Percentiles rank a stretch among this genome's conserved stretches.
These are phyloP conservation scores for Didymella pomorum DNA, from an alignment of 2,329 filamentous ascomycete genomes.

Conservation along the genomic window DNA sequence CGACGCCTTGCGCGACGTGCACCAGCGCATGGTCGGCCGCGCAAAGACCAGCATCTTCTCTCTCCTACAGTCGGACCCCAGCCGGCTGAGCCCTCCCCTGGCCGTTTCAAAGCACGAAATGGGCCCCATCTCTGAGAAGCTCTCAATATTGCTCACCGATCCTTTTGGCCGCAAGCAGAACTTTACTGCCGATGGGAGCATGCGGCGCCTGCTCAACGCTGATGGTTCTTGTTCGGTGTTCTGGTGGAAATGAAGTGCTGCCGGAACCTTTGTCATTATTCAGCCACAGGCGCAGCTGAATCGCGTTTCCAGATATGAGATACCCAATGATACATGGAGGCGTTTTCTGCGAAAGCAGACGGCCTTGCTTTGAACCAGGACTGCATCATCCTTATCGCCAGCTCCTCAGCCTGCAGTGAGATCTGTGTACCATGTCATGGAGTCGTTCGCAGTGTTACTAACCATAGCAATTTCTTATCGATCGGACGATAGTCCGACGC, in stretches of 20 bases:
- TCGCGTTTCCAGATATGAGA: conserved; percentile 2
- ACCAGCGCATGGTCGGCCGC: conserved; percentile 42
- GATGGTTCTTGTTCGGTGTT: conserved; percentile 47
- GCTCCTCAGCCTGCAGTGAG: not conserved
- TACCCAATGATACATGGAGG: not conserved
- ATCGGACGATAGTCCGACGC: conserved; percentile 8
- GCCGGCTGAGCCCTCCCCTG: conserved; percentile 37
- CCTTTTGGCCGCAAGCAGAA: conserved; percentile 48
- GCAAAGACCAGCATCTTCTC: conserved; percentile 49
- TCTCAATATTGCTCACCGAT: conserved; percentile 45
- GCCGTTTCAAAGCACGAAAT: conserved; percentile 46
- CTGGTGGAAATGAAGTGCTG: conserved; percentile 43
- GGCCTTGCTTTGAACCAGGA: not conserved
- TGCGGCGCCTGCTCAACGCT: conserved; percentile 41
- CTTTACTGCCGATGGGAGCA: conserved; percentile 30
- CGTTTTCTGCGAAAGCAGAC: not conserved
- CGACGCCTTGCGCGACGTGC: conserved; percentile 43
- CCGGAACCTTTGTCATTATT: not conserved
- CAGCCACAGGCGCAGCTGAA: not conserved
- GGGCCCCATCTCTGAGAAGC: conserved; percentile 46
- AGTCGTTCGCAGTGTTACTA: not conserved
- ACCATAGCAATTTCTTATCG: conserved; percentile 12
- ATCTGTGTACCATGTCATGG: not conserved
- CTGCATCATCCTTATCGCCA: not conserved
- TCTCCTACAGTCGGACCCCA: conserved; percentile 40